Evolutionary conservation across 1,284 basidiomycete genomes (phyloP).

Genomic region (Exsudoporus floridanus): DNA sequence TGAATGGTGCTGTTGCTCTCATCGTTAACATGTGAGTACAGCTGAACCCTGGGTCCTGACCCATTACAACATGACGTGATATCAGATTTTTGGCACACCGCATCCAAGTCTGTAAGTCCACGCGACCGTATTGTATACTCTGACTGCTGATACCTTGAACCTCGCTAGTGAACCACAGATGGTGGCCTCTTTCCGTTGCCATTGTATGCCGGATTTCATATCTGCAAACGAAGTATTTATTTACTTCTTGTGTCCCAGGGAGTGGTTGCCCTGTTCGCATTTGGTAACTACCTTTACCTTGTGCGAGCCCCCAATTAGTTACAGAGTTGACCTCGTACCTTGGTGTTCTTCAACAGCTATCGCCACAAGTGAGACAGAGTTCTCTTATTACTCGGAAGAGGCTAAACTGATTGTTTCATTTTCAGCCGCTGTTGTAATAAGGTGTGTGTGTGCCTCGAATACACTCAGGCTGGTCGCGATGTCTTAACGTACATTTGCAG

Average conservation of each 20-base stretch:
- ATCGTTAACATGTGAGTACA: slow-evolving; percentile 1
- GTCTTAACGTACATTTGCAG: neutral
- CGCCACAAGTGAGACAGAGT: neutral
- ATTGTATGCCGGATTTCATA: neutral
- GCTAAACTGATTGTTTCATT: neutral
- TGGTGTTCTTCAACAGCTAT: neutral
- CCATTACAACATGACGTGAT: neutral
- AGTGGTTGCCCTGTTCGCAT: neutral
- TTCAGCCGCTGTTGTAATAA: neutral
- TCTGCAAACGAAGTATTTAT: neutral
- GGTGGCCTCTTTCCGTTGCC: neutral
- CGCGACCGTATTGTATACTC: neutral
- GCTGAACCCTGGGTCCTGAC: neutral
- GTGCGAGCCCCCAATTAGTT: neutral
- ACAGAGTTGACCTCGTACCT: neutral
- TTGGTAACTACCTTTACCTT: neutral
- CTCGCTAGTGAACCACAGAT: neutral
- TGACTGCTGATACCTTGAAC: neutral
- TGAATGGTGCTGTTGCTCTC: neutral
- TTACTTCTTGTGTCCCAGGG: neutral
- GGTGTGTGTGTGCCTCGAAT: neutral
- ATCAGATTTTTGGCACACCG: slow-evolving; percentile 1
- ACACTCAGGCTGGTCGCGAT: neutral
- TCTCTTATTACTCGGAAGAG: no score
- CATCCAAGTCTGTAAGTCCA: slow-evolving; percentile 2